Evolutionary conservation across 352 stramenopile species (phyloP), one percentile per base, ranked within the genome.

Genomic region (Globisporangium middletonii): DNA sequence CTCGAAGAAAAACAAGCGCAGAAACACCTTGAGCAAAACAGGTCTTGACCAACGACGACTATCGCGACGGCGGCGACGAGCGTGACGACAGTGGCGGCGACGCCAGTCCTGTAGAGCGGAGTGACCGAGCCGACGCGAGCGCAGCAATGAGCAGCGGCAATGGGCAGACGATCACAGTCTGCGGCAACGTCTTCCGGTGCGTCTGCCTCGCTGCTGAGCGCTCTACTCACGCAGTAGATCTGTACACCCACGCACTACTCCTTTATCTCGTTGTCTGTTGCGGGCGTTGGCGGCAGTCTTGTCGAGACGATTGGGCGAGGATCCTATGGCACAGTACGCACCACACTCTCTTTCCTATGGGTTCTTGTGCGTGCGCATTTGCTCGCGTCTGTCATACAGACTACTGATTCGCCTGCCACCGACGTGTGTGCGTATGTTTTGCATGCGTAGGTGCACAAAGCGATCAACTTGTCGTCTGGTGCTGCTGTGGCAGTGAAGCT

Each of bases 401-500:
- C 7, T 38, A 8, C 27, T 28, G 13, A 33, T 4, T 12, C 23
- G 23, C n/a, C 11, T 50, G 16, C 9, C 46, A 30, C 26, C 12
- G 5, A 49, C 44, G 23, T 42, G 37, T n/a, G 23, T 43, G 11
- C 3, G 3, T 42, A 19, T 19, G 6, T 28, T 69, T 5, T 44
- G 26, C 18, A 43, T 53, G 42, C 63, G 23, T 55, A 89, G 79
- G 79, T 92, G 41, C 82, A 92, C 67, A 92, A 92, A 51, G 82
- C 77, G n/a, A 86, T 90, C 41, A 90, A 92, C 56, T 64, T 90
- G 48, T 84, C 78, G 30, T 89, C 82, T 0, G 79, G 79, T 0
- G 82, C 79, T 4, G 78, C 82, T 11, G 82, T 92, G n/a, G 82
- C 82, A 9, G 77, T 92, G 13, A 92, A 92, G 57, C 70, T 92